These are phyloP conservation scores for Basipetospora chlamydospora DNA, from an alignment of 2,329 filamentous ascomycete species.

Conservation along the genomic window DNA sequence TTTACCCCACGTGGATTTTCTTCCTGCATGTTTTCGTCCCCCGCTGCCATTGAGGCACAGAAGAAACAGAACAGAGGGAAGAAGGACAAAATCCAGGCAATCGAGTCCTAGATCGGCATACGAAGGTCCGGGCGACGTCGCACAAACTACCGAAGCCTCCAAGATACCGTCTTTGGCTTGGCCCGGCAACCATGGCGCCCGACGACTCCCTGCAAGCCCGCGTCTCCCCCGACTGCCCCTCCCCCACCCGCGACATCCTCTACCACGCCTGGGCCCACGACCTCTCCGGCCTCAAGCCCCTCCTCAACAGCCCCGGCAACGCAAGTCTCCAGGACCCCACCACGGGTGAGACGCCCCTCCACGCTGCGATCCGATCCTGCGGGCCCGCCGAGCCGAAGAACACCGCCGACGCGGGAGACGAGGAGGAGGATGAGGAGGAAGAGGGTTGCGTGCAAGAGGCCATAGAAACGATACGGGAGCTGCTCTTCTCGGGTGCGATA, in stretches of 20 bases:
- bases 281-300: slow-evolving; percentile 48
- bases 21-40: no score
- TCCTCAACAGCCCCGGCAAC: slow-evolving; percentile 48
- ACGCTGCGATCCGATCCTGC: slow-evolving; percentile 75
- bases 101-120: no score
- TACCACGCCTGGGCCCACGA: slow-evolving; percentile 46
- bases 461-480: slow-evolving; percentile 53
- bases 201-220: slow-evolving; percentile 38
- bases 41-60: no score
- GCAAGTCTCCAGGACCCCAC: slow-evolving; percentile 70
- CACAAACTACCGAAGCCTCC: not conserved
- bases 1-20: no score
- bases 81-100: no score
- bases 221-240: slow-evolving; percentile 37
- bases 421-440: slow-evolving; percentile 16
- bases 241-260: slow-evolving; percentile 34
- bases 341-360: slow-evolving; percentile 76
- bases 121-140: not conserved
- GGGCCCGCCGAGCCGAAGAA: slow-evolving; percentile 23
- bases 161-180: no score
- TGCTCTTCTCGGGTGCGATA: slow-evolving; percentile 80
- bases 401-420: not conserved
- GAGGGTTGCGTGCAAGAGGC: slow-evolving; percentile 41
- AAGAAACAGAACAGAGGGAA: no score
- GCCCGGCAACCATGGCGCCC: not conserved